Base-by-base conservation (phyloP, 75 land plant species). In the Pinus albicaulis region DNA sequence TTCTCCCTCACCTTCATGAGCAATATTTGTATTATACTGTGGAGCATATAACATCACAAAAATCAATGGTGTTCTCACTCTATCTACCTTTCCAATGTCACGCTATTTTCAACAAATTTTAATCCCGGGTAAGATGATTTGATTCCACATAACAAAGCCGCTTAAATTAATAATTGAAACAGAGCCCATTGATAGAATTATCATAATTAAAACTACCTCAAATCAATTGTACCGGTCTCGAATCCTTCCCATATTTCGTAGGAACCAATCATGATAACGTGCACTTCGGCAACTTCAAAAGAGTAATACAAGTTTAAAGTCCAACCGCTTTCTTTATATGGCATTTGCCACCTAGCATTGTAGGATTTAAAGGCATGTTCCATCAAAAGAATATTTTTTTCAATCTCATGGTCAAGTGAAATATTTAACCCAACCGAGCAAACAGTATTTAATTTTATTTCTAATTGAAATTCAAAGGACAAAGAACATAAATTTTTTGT, bases 321-420 rank as follows among this genome's bases (percentile, higher is more conserved):
- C 4, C 89, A 88, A 8, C 90, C 80, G 74, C 90, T 87, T 74
- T 86, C 86, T 36, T 68, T 77, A 52, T 82, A 81, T 3, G 90
- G 89, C 90, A 88, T 88, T 64, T 63, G 56, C 90, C 90, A 88
- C 25, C 88, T 74, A 3, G 89, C 77, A 61, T 88, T 87, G 76
- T 79, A 88, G 8, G 90, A 59, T 26, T 71, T 76, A 57, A 88
- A 88, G n/a, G 83, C 13, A 23, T 68, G 41, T 0, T 76, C 17
- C 22, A 80, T 55, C 22, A 88, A 7, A 14, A 87, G 12, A 4
- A 89, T 82, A 76, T 86, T 71, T 26, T 31, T 60, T 83, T 89
- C 90, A 6, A 83, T 68, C 41, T 89, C 90, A 70, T 86, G 87
- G 55, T 86, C 83, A n/a, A n/a, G n/a, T n/a, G n/a, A n/a, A n/a